Conservation (phyloP, 2,329 filamentous ascomycete genomes). For the Sporothrix pseudoabietina region DNA sequence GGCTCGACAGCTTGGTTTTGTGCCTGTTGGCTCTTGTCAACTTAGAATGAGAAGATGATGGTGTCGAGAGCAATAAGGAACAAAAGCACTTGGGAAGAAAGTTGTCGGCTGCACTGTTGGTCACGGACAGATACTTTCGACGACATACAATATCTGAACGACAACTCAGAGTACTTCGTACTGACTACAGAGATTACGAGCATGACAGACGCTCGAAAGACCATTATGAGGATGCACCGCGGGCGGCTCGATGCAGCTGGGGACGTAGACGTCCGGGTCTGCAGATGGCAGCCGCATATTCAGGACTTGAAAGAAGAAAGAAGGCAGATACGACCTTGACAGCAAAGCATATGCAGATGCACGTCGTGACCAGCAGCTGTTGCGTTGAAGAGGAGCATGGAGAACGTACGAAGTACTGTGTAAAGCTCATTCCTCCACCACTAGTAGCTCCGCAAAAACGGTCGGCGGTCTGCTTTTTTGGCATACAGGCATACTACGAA, state of each 20-base stretch:
- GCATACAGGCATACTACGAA: neutral
- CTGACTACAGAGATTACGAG: neutral
- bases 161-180: neutral
- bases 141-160: neutral
- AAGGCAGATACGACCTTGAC: constrained; percentile 14
- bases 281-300: neutral
- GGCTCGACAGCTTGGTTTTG: neutral
- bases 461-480: neutral
- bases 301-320: neutral
- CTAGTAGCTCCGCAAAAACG: neutral
- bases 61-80: neutral
- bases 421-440: neutral
- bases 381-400: neutral
- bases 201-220: neutral
- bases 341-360: neutral
- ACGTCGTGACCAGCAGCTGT: neutral
- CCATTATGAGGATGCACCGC: neutral
- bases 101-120: neutral
- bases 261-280: constrained; percentile 2
- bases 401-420: no score
- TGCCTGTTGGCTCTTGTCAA: neutral
- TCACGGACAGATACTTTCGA: constrained; percentile 13
- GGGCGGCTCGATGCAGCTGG: neutral
- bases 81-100: neutral
- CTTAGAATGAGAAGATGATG: neutral